These are phyloP conservation scores for Zygoascus sp. DNA, from an alignment of 1,139 yeast species.

Conservation along the genomic window DNA sequence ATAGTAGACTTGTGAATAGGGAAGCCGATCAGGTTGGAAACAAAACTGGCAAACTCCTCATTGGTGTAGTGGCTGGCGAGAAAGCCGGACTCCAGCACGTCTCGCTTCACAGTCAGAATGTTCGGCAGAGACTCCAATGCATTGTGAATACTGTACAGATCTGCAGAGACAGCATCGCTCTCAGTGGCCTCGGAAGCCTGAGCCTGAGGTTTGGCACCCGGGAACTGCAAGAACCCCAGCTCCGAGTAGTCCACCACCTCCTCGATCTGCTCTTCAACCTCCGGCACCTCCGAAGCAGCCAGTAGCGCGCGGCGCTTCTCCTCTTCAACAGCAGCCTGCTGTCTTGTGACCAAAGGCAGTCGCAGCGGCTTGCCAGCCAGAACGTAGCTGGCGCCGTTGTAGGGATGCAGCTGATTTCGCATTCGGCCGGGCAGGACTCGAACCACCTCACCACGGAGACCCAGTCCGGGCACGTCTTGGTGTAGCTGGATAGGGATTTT, in stretches of 20 bases:
- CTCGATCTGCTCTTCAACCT: not conserved
- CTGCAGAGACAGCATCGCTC: conserved; percentile 9
- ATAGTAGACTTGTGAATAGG: conserved; percentile 13
- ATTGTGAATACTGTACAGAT: conserved; percentile 19
- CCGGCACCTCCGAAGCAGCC: conserved; percentile 12
- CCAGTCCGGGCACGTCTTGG: conserved; percentile 55
- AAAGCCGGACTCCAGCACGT: conserved; percentile 20
- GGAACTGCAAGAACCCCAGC: conserved; percentile 15
- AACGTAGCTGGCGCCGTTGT: conserved; percentile 69
- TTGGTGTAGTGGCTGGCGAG: conserved; percentile 16
- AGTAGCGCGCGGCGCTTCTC: conserved; percentile 13
- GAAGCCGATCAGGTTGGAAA: conserved; percentile 22
- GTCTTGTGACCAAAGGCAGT: conserved; percentile 45
- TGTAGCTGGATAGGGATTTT: conserved; percentile 57
- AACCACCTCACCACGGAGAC: conserved; percentile 66
- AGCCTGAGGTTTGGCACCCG: conserved; percentile 14
- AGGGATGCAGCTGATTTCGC: conserved; percentile 70
- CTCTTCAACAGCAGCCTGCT: conserved; percentile 13
- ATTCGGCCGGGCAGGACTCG: conserved; percentile 76
- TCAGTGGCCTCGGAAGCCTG: conserved; percentile 14
- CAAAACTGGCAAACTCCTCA: conserved; percentile 19
- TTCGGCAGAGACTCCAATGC: conserved; percentile 26
- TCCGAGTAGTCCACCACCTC: conserved; percentile 12
- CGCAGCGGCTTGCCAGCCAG: conserved; percentile 50
- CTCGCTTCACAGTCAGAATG: conserved; percentile 18